A percentile compares a stretch with the other conserved stretches of the same genome.
These are phyloP conservation scores for Salix arbutifolia DNA, from an alignment of 345 rosid species.

Conservation along the genomic window DNA sequence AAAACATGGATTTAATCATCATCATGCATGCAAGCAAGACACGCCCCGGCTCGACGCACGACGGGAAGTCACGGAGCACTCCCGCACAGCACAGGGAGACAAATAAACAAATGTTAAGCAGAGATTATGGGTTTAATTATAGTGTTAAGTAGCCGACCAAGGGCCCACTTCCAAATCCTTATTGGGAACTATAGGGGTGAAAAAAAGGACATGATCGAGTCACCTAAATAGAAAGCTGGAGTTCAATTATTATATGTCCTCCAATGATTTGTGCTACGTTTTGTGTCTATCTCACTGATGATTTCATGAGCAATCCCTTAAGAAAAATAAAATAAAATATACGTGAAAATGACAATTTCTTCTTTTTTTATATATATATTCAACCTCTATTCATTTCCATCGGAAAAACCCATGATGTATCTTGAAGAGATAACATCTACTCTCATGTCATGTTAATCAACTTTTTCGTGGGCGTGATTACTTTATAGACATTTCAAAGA, in stretches of 20 bases:
- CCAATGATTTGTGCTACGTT: constrained; percentile 23
- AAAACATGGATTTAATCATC: too few relatives aligned
- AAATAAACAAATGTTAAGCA: background rate
- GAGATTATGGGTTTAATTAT: background rate
- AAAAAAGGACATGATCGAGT: constrained; percentile 6
- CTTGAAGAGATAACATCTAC: background rate
- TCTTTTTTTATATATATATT: too few relatives aligned
- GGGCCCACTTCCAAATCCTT: constrained; percentile 20
- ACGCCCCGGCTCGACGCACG: background rate
- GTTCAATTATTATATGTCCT: constrained; percentile 13
- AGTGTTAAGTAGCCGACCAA: constrained; percentile 13
- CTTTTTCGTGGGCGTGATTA: background rate
- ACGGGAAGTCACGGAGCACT: background rate
- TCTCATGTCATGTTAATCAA: background rate
- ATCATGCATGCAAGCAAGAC: too few relatives aligned
- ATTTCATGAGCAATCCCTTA: background rate
- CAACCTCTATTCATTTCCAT: background rate
- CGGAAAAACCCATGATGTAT: constrained; percentile 6
- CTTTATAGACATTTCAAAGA: constrained; percentile 13
- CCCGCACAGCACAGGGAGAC: background rate
- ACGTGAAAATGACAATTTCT: background rate
- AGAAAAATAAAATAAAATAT: background rate
- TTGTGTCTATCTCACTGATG: constrained; percentile 11
- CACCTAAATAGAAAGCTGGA: constrained; percentile 21
- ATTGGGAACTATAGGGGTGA: constrained; percentile 16